phyloP scores from a whole-genome alignment of 176 grass and related monocot genomes.

The Aegilops umbellulata region DNA sequence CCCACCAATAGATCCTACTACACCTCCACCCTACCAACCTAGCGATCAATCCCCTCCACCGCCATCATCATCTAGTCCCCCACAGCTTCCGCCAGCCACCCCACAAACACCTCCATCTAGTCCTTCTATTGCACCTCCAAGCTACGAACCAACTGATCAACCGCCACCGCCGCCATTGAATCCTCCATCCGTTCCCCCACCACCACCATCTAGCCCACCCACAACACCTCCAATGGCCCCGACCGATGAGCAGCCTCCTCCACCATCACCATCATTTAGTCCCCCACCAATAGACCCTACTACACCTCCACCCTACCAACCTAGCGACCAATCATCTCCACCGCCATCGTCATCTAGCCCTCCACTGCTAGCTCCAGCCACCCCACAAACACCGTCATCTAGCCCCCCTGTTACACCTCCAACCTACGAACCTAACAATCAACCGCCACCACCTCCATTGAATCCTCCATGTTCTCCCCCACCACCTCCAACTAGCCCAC shows the following conservation, averaged over 20 bases:
- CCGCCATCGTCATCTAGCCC: neutral
- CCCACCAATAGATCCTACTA: too few relatives aligned
- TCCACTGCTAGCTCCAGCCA: neutral
- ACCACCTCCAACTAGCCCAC: neutral
- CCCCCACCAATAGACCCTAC: neutral
- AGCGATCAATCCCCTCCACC: neutral
- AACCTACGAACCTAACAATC: neutral
- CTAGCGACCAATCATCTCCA: too few relatives aligned
- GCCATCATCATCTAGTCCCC: neutral
- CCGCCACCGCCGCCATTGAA: neutral
- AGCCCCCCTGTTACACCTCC: neutral
- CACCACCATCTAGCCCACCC: neutral
- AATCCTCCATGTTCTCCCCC: neutral
- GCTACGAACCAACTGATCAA: neutral
- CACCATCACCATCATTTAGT: neutral
- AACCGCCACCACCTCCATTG: neutral
- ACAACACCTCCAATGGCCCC: neutral
- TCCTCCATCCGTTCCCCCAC: neutral
- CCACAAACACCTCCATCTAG: too few relatives aligned
- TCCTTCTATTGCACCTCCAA: neutral
- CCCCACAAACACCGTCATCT: neutral
- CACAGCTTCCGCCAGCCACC: neutral
- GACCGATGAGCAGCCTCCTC: neutral
- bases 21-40: too few relatives aligned
- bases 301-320: neutral